Evolutionary conservation across 2,329 filamentous ascomycete species (phyloP).

Genomic region (Fusarium sp.): DNA sequence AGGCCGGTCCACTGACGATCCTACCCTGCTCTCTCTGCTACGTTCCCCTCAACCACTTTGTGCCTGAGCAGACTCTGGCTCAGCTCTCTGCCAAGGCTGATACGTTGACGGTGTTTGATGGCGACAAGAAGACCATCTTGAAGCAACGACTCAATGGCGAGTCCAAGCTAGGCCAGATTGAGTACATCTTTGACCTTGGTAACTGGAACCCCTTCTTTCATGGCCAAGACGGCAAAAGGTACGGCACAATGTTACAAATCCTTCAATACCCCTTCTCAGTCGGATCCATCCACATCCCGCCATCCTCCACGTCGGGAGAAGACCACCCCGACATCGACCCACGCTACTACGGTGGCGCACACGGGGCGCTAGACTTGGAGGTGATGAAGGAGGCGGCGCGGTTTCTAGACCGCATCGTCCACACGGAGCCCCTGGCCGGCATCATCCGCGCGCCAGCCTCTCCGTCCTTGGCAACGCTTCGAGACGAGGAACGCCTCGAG

Average conservation of each 20-base stretch:
- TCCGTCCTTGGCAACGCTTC: slow-evolving; percentile 33
- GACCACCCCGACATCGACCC: slow-evolving; percentile 54
- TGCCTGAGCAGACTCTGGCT: slow-evolving; percentile 39
- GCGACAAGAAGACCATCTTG: slow-evolving; percentile 44
- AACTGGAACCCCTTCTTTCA: slow-evolving; percentile 56
- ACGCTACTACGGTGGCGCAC: slow-evolving; percentile 51
- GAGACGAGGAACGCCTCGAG: slow-evolving; percentile 23
- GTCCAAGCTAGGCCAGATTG: slow-evolving; percentile 55
- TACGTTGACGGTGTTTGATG: slow-evolving; percentile 25
- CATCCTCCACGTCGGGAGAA: slow-evolving; percentile 31
- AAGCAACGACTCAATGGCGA: slow-evolving; percentile 46
- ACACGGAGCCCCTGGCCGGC: slow-evolving; percentile 49
- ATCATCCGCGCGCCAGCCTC: slow-evolving; percentile 48
- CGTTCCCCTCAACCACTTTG: slow-evolving; percentile 51
- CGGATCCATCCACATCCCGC: slow-evolving; percentile 58
- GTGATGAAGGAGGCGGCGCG: slow-evolving; percentile 54
- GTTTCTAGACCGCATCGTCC: slow-evolving; percentile 53
- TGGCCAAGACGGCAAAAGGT: slow-evolving; percentile 51
- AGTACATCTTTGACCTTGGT: slow-evolving; percentile 61
- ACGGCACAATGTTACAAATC: slow-evolving; percentile 60
- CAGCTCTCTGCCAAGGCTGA: slow-evolving; percentile 34
- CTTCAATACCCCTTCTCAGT: slow-evolving; percentile 63
- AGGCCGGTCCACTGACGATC: slow-evolving; percentile 51
- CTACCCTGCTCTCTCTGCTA: slow-evolving; percentile 56
- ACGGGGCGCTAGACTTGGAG: slow-evolving; percentile 55